A percentile compares a stretch with the other conserved stretches of the same genome.
These are phyloP conservation scores for Pseudogymnoascus sp. DNA, from an alignment of 2,329 filamentous ascomycete species.

Conservation along the genomic window DNA sequence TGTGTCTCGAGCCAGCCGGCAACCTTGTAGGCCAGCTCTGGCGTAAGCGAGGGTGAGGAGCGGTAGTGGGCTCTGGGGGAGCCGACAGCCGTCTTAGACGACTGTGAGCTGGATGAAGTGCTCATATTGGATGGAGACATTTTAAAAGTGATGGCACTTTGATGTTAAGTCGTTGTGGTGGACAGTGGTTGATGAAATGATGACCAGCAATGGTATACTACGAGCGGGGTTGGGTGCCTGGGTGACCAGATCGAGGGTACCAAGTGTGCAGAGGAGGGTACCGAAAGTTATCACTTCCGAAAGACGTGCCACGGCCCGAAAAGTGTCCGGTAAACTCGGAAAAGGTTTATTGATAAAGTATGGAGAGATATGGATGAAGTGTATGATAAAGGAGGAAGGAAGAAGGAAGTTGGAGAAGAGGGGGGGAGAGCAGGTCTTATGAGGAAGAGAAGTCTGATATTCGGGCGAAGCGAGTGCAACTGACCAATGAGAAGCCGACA, in stretches of 20 bases:
- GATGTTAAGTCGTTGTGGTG: slow-evolving; percentile 6
- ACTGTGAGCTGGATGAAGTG: slow-evolving; percentile 9
- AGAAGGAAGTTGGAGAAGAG: slow-evolving; percentile 22
- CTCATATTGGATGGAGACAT: slow-evolving; percentile 15
- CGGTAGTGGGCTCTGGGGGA: not conserved
- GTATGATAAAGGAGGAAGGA: slow-evolving; percentile 18
- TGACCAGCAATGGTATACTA: not conserved
- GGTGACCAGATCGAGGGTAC: slow-evolving; percentile 26
- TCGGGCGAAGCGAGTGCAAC: not conserved
- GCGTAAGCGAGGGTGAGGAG: not conserved
- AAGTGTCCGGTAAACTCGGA: slow-evolving; percentile 18
- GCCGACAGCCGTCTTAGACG: slow-evolving; percentile 9
- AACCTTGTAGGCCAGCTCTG: slow-evolving; percentile 7
- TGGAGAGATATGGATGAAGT: slow-evolving; percentile 14
- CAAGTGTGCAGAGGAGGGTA: slow-evolving; percentile 14
- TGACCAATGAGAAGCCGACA: not conserved
- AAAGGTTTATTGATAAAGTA: slow-evolving; percentile 19
- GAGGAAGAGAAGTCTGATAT: slow-evolving; percentile 7
- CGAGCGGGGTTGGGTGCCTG: slow-evolving; percentile 15
- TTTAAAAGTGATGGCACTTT: slow-evolving; percentile 17
- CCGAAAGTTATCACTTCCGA: slow-evolving; percentile 17
- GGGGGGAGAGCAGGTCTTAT: slow-evolving; percentile 22
- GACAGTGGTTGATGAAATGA: not conserved
- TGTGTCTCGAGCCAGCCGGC: slow-evolving; percentile 6
- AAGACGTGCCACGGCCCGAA: slow-evolving; percentile 18